Percentiles rank a stretch among this genome's conserved stretches.
phyloP scores from a whole-genome alignment of 2,329 filamentous ascomycete genomes.

The Alternaria arborescens region DNA sequence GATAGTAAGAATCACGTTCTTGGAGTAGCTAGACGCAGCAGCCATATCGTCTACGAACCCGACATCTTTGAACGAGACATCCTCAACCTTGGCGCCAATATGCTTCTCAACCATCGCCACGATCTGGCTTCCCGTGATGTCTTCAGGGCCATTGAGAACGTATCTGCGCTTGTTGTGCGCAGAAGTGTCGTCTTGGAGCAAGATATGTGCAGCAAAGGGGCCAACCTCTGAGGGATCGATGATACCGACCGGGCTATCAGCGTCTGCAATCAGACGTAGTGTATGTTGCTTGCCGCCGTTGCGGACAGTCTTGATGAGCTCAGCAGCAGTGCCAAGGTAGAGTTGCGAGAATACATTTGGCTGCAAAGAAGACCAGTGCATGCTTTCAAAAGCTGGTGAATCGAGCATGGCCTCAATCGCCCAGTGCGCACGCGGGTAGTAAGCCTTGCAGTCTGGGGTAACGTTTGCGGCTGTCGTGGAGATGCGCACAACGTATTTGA shows the following conservation, averaged over 20 bases:
- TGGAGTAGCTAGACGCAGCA: slow-evolving; percentile 14
- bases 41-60: slow-evolving; percentile 20
- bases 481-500: slow-evolving; percentile 29
- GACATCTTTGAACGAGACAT: slow-evolving; percentile 21
- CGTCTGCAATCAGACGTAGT: slow-evolving; percentile 6
- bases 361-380: slow-evolving; percentile 25
- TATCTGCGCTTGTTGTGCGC: slow-evolving; percentile 25
- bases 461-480: slow-evolving; percentile 26
- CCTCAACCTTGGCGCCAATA: slow-evolving; percentile 21
- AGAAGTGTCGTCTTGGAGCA: slow-evolving; percentile 17
- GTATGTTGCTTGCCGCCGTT: slow-evolving; percentile 14
- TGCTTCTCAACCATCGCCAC: slow-evolving; percentile 24
- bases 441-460: slow-evolving; percentile 16
- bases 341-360: slow-evolving; percentile 20
- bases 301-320: slow-evolving; percentile 14
- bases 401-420: slow-evolving; percentile 25
- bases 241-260: slow-evolving; percentile 13
- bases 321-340: slow-evolving; percentile 8
- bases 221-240: slow-evolving; percentile 29
- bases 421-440: slow-evolving; percentile 29
- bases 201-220: slow-evolving; percentile 21
- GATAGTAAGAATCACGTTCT: slow-evolving; percentile 21
- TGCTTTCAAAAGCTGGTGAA: not conserved
- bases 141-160: slow-evolving; percentile 24
- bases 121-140: slow-evolving; percentile 22